Evolutionary conservation across 208 protist species (phyloP).

Genomic region (Acanthamoeba polyphaga): DNA sequence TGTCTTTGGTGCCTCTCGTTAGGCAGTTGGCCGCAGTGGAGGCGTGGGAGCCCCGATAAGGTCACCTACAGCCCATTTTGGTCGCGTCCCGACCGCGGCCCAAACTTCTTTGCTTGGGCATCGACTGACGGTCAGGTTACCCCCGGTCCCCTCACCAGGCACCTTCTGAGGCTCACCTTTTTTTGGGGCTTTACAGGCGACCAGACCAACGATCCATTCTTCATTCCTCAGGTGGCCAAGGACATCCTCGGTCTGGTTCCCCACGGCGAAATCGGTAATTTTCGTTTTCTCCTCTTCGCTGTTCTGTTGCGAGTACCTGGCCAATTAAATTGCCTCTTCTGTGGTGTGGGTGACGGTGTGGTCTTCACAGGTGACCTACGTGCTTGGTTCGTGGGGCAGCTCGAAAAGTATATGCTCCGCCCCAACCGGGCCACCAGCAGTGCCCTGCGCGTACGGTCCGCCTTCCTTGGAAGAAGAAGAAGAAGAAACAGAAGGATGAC

Average conservation of each 20-base stretch:
- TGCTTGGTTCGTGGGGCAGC: conserved; percentile 16
- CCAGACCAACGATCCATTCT: conserved; percentile 50
- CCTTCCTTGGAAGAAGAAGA: too few species aligned
- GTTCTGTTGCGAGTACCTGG: too few species aligned
- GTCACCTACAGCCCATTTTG: background rate
- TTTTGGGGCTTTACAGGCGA: background rate
- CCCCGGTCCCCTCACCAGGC: background rate
- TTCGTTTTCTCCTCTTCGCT: too few species aligned
- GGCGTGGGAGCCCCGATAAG: background rate
- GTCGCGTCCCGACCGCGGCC: background rate
- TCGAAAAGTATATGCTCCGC: conserved; percentile 17
- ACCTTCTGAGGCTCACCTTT: background rate
- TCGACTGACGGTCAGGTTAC: background rate
- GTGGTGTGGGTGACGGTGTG: too few species aligned
- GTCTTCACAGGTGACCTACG: background rate
- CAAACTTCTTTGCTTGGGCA: conserved; percentile 21
- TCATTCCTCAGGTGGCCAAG: background rate
- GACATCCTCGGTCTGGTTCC: background rate
- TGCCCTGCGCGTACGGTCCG: background rate
- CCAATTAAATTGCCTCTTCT: too few species aligned
- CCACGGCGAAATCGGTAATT: background rate
- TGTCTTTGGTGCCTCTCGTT: too few species aligned
- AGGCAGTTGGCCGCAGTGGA: background rate
- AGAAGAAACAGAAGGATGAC: too few species aligned
- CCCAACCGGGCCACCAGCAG: background rate